phyloP scores from a whole-genome alignment of 768 basidiomycete genomes.

The Trametes cinnabarina region DNA sequence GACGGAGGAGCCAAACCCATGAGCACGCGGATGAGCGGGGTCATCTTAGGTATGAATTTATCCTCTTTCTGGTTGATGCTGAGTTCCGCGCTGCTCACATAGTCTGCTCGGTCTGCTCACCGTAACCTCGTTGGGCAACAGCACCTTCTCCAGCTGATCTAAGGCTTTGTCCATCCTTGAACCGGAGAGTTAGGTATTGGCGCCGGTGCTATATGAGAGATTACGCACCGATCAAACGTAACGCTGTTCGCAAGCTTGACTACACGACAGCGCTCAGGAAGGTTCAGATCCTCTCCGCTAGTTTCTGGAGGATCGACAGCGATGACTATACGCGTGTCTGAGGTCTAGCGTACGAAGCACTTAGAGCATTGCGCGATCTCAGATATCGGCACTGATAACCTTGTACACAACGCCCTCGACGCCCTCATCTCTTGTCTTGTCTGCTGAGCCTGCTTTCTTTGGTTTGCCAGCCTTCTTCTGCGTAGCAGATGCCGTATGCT shows the following conservation, averaged over 20 bases:
- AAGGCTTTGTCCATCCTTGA: constrained; percentile 85
- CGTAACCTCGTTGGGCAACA: constrained; percentile 18
- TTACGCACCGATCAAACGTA: constrained; percentile 78
- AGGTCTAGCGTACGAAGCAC: constrained; percentile 48
- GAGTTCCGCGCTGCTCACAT: neutral
- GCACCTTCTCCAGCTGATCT: constrained; percentile 55
- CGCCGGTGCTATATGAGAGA: neutral
- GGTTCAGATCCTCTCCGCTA: constrained; percentile 61
- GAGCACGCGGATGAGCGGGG: constrained; percentile 63
- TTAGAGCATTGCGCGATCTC: neutral
- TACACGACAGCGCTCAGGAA: constrained; percentile 82
- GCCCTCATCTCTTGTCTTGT: constrained; percentile 37
- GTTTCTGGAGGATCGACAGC: constrained; percentile 68
- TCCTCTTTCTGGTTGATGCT: constrained; percentile 33
- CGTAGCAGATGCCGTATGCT: constrained; percentile 47
- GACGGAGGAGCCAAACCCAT: constrained; percentile 61
- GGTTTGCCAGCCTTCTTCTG: constrained; percentile 44
- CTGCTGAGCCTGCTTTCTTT: constrained; percentile 39
- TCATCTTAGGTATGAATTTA: constrained; percentile 43
- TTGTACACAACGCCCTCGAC: constrained; percentile 88
- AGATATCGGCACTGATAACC: constrained; percentile 36
- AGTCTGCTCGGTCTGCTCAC: constrained; percentile 7
- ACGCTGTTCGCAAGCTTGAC: constrained; percentile 90
- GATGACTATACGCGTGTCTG: constrained; percentile 77
- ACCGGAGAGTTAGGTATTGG: neutral